Conservation (phyloP, 108 stramenopile genomes). For the Cylindrotheca fusiformis region DNA sequence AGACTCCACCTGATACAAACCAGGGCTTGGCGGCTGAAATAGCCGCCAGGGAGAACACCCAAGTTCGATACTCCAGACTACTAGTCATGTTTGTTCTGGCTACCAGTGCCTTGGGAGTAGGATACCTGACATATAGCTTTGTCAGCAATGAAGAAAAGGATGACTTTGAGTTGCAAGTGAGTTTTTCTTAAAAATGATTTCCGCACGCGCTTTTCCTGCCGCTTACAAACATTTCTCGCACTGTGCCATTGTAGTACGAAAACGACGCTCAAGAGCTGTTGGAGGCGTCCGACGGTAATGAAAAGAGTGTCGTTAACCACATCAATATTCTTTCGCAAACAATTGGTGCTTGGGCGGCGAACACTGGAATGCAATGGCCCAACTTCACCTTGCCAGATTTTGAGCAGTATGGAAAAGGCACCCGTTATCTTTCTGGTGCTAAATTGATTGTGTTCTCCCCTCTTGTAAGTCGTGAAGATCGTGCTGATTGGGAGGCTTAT, state of each 20-base stretch:
- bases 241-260: not conserved
- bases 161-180: slow-evolving; percentile 2
- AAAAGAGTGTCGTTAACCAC: not conserved
- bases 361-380: slow-evolving; percentile 3
- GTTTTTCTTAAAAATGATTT: not conserved
- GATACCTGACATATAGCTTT: slow-evolving; percentile 8
- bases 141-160: slow-evolving; percentile 5
- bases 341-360: not conserved
- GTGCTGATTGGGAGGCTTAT: slow-evolving; percentile 14
- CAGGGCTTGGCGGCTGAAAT: not conserved
- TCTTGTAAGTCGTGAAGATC: slow-evolving; percentile 2
- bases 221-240: too few species aligned
- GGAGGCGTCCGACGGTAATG: slow-evolving; percentile 8
- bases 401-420: not conserved
- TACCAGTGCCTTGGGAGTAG: not conserved
- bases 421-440: not conserved
- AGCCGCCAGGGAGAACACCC: slow-evolving; percentile 10
- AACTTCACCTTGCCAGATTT: slow-evolving; percentile 8
- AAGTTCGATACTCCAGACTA: slow-evolving; percentile 3
- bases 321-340: not conserved
- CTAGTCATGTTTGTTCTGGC: slow-evolving; percentile 6
- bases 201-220: too few species aligned
- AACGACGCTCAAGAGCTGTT: slow-evolving; percentile 6
- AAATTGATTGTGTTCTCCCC: not conserved
- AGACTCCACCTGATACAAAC: not conserved